phyloP scores from a whole-genome alignment of 1,284 basidiomycete genomes.

The Salmacisia buchloeana region DNA sequence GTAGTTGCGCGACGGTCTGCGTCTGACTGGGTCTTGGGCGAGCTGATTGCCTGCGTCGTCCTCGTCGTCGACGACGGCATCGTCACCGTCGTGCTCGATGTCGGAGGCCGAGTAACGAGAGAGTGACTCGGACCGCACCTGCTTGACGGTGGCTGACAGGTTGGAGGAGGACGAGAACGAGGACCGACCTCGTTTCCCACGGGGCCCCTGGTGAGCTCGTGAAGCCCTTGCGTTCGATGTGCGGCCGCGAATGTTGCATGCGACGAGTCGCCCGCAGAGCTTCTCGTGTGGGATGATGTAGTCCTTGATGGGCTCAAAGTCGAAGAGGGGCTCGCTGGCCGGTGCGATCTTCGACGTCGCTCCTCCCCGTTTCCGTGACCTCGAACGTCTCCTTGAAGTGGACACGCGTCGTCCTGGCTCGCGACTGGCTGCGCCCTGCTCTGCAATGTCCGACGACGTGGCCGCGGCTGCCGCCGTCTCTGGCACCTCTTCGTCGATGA shows the following conservation, averaged over 20 bases:
- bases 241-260: conserved; percentile 55
- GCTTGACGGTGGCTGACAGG: not conserved
- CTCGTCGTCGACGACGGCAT: not conserved
- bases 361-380: not conserved
- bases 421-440: too few relatives aligned
- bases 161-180: conserved; percentile 67
- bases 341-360: not conserved
- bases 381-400: not conserved
- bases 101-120: conserved; percentile 3
- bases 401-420: not conserved
- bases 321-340: conserved; percentile 60
- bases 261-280: conserved; percentile 82
- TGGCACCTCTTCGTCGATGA: too few relatives aligned
- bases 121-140: not conserved
- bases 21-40: not conserved
- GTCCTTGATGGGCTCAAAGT: conserved; percentile 83
- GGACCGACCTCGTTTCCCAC: conserved; percentile 62
- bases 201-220: not conserved
- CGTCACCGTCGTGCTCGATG: not conserved
- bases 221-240: not conserved
- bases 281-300: conserved; percentile 85
- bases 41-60: not conserved
- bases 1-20: conserved; percentile 19
- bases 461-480: too few relatives aligned
- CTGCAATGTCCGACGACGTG: too few relatives aligned